A percentile compares a stretch with the other conserved stretches of the same genome.
Conservation (phyloP, 2,329 filamentous ascomycete genomes). For the Rhynchosporium agropyri region DNA sequence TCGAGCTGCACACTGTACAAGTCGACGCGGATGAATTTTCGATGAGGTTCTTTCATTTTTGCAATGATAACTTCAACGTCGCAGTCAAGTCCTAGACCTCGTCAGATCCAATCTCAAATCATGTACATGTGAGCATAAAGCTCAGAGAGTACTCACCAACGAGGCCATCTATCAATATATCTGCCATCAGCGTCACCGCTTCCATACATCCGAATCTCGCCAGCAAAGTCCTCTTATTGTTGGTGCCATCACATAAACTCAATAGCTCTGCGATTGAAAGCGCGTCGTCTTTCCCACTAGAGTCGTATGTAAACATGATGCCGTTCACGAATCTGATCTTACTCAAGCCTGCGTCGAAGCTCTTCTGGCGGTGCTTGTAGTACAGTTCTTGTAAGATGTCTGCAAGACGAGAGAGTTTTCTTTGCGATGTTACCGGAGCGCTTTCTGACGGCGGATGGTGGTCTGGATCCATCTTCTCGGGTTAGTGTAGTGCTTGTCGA, state of each 20-base stretch:
- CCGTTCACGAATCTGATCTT: neutral
- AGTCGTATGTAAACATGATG: neutral
- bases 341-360: neutral
- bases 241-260: neutral
- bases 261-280: neutral
- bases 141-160: neutral
- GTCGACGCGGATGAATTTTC: neutral
- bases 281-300: neutral
- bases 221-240: slow-evolving; percentile 11
- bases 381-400: neutral
- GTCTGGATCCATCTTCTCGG: neutral
- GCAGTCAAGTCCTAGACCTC: neutral
- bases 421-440: neutral
- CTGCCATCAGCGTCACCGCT: slow-evolving; percentile 13
- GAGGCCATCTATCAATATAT: slow-evolving; percentile 12
- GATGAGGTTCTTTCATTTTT: neutral
- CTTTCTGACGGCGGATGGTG: neutral
- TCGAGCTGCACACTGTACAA: neutral
- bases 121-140: neutral
- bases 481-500: neutral
- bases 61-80: neutral
- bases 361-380: neutral
- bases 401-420: neutral
- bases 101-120: neutral
- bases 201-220: slow-evolving; percentile 4